A percentile compares a stretch with the other conserved stretches of the same genome.
phyloP scores from a whole-genome alignment of 768 basidiomycete genomes.

The Scleroderma bovista region DNA sequence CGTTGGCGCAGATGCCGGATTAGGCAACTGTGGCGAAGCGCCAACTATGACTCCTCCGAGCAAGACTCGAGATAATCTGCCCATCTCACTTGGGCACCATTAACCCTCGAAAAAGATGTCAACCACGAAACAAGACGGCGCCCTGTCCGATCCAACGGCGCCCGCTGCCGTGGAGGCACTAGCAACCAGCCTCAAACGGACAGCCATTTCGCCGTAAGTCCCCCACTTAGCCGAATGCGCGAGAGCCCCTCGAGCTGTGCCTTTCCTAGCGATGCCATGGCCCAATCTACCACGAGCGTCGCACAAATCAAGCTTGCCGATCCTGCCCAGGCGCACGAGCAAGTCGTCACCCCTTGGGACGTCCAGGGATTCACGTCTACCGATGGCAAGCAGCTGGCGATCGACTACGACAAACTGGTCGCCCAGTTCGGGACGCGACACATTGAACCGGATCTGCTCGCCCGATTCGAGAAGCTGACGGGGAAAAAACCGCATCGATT shows the following conservation, averaged over 20 bases:
- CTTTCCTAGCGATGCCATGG: not conserved
- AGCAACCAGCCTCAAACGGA: conserved; percentile 18
- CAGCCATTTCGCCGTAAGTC: conserved; percentile 29
- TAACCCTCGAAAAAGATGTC: too few species aligned
- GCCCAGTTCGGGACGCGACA: conserved; percentile 89
- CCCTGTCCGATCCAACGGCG: conserved; percentile 22
- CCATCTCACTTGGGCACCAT: too few species aligned
- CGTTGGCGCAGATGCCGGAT: too few species aligned
- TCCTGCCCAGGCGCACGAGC: conserved; percentile 39
- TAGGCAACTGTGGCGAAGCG: too few species aligned
- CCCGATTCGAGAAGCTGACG: conserved; percentile 87
- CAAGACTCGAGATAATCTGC: too few species aligned
- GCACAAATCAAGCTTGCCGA: conserved; percentile 24
- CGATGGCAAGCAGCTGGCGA: conserved; percentile 87
- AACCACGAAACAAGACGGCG: conserved; percentile 13
- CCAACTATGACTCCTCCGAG: not conserved
- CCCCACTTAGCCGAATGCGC: not conserved
- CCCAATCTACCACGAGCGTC: not conserved
- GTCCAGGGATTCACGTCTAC: conserved; percentile 85
- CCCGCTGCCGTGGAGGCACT: conserved; percentile 23
- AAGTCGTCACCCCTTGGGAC: conserved; percentile 96
- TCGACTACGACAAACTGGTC: conserved; percentile 95
- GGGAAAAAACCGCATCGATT: conserved; percentile 85
- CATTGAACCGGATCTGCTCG: conserved; percentile 70
- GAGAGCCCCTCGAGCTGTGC: conserved; percentile 7